A percentile compares a stretch with the other conserved stretches of the same genome.
Evolutionary conservation across 2,329 filamentous ascomycete genomes (phyloP).

Genomic region (Cladosporium sp.): DNA sequence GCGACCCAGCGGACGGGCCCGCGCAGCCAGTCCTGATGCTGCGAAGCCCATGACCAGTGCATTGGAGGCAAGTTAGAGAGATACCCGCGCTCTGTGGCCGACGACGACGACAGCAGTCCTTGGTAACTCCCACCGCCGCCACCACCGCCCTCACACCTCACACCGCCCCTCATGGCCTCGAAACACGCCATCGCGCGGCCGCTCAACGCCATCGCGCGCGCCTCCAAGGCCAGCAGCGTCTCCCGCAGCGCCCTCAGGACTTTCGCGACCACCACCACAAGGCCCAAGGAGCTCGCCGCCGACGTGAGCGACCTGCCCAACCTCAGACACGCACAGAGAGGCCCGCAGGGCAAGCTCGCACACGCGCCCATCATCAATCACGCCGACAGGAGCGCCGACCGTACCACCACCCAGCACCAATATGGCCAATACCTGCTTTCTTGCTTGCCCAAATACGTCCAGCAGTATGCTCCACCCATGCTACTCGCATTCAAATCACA

Average conservation of each 20-base stretch:
- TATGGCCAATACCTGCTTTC: conserved; percentile 97
- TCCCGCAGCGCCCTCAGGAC: conserved; percentile 31
- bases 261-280: conserved; percentile 40
- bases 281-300: conserved; percentile 42
- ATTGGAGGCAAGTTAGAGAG: conserved; percentile 1
- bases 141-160: neutral
- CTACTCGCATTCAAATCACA: neutral
- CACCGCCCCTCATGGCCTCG: conserved; percentile 34
- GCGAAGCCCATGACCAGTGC: conserved; percentile 8
- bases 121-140: conserved; percentile 10
- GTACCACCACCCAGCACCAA: conserved; percentile 81
- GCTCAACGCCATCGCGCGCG: conserved; percentile 35
- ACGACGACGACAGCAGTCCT: neutral
- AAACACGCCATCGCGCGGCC: conserved; percentile 37
- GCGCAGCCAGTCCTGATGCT: neutral
- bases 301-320: conserved; percentile 42
- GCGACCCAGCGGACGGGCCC: neutral
- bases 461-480: conserved; percentile 57
- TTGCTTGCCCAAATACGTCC: conserved; percentile 93
- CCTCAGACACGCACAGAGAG: conserved; percentile 41
- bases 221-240: conserved; percentile 25
- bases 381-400: conserved; percentile 84
- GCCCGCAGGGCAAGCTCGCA: conserved; percentile 49
- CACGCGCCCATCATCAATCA: conserved; percentile 82
- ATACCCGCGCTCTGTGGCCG: neutral